Evolutionary conservation across 768 basidiomycete genomes (phyloP).

Genomic region (Phylloporus sp.): DNA sequence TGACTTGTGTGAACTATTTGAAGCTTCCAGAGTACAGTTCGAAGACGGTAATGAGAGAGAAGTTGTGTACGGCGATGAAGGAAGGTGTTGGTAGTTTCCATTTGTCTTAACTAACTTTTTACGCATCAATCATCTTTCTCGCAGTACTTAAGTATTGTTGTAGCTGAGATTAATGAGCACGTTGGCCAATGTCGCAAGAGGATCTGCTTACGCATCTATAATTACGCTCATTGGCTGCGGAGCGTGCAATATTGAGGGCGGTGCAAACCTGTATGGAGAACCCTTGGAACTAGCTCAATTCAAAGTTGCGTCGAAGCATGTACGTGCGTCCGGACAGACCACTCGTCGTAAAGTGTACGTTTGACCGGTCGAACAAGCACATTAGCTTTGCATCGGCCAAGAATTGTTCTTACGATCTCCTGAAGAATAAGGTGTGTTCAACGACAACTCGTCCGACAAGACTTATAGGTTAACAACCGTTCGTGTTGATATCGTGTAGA

Average conservation of each 20-base stretch:
- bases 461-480: not conserved
- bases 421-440: conserved; percentile 63
- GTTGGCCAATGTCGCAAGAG: not conserved
- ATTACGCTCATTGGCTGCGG: conserved; percentile 19
- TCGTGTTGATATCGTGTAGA: conserved; percentile 39
- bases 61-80: conserved; percentile 78
- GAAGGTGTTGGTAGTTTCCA: conserved; percentile 98
- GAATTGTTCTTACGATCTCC: conserved; percentile 71
- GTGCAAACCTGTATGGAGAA: not conserved
- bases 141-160: conserved; percentile 9
- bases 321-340: conserved; percentile 65
- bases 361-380: conserved; percentile 68
- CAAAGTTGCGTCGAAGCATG: conserved; percentile 21
- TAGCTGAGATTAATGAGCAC: conserved; percentile 3
- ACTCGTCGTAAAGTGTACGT: conserved; percentile 79
- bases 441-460: not conserved
- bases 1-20: conserved; percentile 98
- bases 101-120: conserved; percentile 58
- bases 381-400: conserved; percentile 78
- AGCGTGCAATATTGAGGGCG: conserved; percentile 14
- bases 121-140: conserved; percentile 11
- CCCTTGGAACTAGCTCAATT: conserved; percentile 5
- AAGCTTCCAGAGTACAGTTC: conserved; percentile 95
- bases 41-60: conserved; percentile 79
- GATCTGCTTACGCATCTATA: not conserved